Base-by-base conservation (phyloP, 805 yeast genomes). In the Barnettozyma pratensis region DNA sequence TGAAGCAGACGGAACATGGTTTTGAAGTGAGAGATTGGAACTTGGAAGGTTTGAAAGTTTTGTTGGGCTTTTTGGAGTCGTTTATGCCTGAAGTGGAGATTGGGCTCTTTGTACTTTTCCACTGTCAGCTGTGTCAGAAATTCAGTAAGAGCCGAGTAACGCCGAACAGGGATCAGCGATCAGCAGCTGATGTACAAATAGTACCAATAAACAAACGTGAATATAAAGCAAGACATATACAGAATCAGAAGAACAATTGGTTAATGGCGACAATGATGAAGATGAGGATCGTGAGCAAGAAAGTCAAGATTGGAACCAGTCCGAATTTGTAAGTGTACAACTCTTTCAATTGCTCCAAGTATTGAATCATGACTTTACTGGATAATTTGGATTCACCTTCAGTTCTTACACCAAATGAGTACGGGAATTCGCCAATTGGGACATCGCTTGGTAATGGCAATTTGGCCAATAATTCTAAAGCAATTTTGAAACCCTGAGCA, bases 311-410 rank as follows among this genome's bases (percentile, higher is more conserved):
- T 50, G 70, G 69, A 41, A 59, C 63, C 9, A 64, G 59, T 45
- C 79, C 79, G 49, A 67, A 75, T 53, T 72, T 75, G 68, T 64
- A 73, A 43, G 71, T 57, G 61, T 75, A 75, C 31, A 75, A 58
- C 50, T 75, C 78, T 55, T 69, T 71, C 51, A 75, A 60, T 58
- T 75, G 80, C 42, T 67, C 68, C 47, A 75, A 53, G 49, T 75
- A 75, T 55, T 70, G 77, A 35, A 75, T 59, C 67, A 74, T 73
- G 39, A 75, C 80, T 53, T 75, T 75, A 45, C 76, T 71, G 7
- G 74, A 70, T 35, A 75, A 63, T 54, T 75, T 75, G 37, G 78
- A 73, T 52, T 75, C 80, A 61, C 80, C 80, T 57, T 73, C 79
- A 9, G 77, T 72, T 67, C 80, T 74, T 29, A 75, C 77, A 60